Evolutionary conservation across 176 grass and related monocot species (phyloP), one percentile per base, ranked within the genome.

Genomic region (Melocanna baccifera): DNA sequence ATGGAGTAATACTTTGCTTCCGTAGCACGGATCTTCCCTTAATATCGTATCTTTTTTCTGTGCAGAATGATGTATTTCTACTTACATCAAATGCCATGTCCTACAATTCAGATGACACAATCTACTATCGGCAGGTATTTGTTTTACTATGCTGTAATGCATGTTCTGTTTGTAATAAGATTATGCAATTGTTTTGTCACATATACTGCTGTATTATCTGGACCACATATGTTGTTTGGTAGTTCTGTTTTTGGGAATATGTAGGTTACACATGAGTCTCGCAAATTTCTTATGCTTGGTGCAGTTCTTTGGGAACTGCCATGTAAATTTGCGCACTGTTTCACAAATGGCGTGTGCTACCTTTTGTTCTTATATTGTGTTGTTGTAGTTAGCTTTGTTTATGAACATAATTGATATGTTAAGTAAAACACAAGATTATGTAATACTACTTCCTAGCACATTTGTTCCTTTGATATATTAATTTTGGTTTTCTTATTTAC

Each of bases 81-180:
- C 91, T 95, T 81, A 90, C 90, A 72, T 81, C 83, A 69, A 95
- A 95, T 84, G 93, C 93, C 41, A 95, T 95, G 93, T 83, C 78
- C 61, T 95, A 95, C 76, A 95, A 95, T 86, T 85, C 90, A 87
- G 88, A 89, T 0, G 88, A 95, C 19, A 90, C 93, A 61, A 83
- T 95, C 47, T 95, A 95, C 72, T 84, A 84, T 63, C 88, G 88
- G 23, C 93, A 95, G 90, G 93, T 92, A 88, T 69, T 25, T 74
- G 20, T 75, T 86, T n/a, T 78, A 71, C 71, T 58, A 18, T 77
- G 53, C 10, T 75, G 13, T 36, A 43, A 9, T 84, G 28, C 47
- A 73, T 57, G 9, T 46, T 19, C 23, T 63, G 34, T 64, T 55
- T 83, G 37, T 47, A 46, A 34, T 71, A 83, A 48, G 42, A 81